Conservation (phyloP, 1,139 yeast species). For the Starmera stellimalicola region DNA sequence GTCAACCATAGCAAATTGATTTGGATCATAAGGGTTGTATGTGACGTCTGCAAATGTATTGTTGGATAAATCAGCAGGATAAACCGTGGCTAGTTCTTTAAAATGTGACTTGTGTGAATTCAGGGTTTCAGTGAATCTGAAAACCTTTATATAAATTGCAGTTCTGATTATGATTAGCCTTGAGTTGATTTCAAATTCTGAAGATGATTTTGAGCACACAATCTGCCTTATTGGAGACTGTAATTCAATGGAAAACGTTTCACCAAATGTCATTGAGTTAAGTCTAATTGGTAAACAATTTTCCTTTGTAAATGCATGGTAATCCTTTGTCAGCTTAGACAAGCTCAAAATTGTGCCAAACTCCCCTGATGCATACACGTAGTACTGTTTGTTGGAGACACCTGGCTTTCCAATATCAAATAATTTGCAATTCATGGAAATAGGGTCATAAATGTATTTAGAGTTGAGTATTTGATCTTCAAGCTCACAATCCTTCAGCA, state of each 20-base stretch:
- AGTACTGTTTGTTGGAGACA: conserved; percentile 1
- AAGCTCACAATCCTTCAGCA: conserved; percentile 20
- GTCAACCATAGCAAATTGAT: conserved; percentile 39
- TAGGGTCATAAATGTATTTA: conserved; percentile 31
- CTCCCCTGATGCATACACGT: conserved; percentile 30
- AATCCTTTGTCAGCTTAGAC: conserved; percentile 3
- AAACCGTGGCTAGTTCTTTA: conserved; percentile 5
- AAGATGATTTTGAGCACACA: conserved; percentile 17
- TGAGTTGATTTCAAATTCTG: conserved; percentile 1
- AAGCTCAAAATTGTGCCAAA: conserved; percentile 25
- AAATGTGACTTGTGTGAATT: not conserved
- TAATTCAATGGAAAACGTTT: conserved; percentile 22
- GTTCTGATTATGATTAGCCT: not conserved
- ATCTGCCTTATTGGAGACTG: conserved; percentile 35
- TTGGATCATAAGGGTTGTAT: conserved; percentile 31
- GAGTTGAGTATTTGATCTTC: conserved; percentile 24
- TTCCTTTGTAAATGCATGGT: conserved; percentile 10
- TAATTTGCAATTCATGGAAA: conserved; percentile 18
- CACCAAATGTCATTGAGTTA: conserved; percentile 13
- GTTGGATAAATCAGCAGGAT: conserved; percentile 19
- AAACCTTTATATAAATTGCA: not conserved
- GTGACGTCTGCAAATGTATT: conserved; percentile 37
- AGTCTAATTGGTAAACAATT: conserved; percentile 7
- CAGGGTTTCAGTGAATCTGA: not conserved
- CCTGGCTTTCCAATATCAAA: conserved; percentile 6